Conservation (phyloP, 345 rosid genomes). For the Arabidopsis thaliana region TAIR10.1 NC_003075.7:13006501-13007000, state of each 20-base stretch:
- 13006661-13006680: neutral
- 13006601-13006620: conserved; percentile 51
- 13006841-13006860: neutral
- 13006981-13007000: neutral
- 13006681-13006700: neutral
- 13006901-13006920: neutral
- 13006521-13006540: neutral
- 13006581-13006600: conserved; percentile 66
- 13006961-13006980: neutral
- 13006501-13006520: neutral
- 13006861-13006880: neutral
- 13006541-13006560: conserved; percentile 43
- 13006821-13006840: neutral
- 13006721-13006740: neutral
- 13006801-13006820: conserved; percentile 6
- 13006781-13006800: neutral
- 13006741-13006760: neutral
- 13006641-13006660: neutral
- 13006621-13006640: neutral
- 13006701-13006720: neutral
- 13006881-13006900: neutral
- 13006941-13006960: neutral
- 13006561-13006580: conserved; percentile 69
- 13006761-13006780: conserved; percentile 2
- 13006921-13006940: conserved; percentile 5